Conservation (phyloP, 495 filamentous ascomycete genomes). For the Amphirosellinia nigrospora region DNA sequence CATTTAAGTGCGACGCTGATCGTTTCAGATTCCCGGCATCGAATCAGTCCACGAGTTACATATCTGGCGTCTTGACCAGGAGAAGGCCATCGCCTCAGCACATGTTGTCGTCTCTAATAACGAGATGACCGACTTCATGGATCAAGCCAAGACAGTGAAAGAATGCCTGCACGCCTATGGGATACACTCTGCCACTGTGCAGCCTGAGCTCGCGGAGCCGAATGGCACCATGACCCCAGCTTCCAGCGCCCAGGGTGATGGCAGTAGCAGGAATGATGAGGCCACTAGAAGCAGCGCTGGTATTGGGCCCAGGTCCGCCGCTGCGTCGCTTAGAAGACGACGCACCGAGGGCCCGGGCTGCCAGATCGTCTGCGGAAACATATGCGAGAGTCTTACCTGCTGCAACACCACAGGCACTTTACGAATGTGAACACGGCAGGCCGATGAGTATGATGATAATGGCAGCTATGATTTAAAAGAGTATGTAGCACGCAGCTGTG, state of each 20-base stretch:
- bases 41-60: constrained; percentile 88
- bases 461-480: not conserved
- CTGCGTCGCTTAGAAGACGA: constrained; percentile 38
- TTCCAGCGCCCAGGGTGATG: not conserved
- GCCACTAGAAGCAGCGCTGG: not conserved
- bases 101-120: constrained; percentile 78
- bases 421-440: constrained; percentile 24
- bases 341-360: constrained; percentile 31
- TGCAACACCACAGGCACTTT: constrained; percentile 32
- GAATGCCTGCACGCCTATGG: constrained; percentile 91
- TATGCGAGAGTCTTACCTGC: constrained; percentile 42
- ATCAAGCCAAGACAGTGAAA: constrained; percentile 72
- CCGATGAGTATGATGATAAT: not conserved
- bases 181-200: constrained; percentile 90
- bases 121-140: constrained; percentile 73
- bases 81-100: constrained; percentile 84
- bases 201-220: constrained; percentile 68
- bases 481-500: not conserved
- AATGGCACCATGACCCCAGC: not conserved
- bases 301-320: constrained; percentile 9
- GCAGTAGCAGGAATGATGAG: not conserved
- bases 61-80: constrained; percentile 90
- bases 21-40: constrained; percentile 70
- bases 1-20: not conserved
- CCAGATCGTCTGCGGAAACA: constrained; percentile 42